phyloP scores from a whole-genome alignment of 768 basidiomycete genomes.

The Lenzites betulinus region DNA sequence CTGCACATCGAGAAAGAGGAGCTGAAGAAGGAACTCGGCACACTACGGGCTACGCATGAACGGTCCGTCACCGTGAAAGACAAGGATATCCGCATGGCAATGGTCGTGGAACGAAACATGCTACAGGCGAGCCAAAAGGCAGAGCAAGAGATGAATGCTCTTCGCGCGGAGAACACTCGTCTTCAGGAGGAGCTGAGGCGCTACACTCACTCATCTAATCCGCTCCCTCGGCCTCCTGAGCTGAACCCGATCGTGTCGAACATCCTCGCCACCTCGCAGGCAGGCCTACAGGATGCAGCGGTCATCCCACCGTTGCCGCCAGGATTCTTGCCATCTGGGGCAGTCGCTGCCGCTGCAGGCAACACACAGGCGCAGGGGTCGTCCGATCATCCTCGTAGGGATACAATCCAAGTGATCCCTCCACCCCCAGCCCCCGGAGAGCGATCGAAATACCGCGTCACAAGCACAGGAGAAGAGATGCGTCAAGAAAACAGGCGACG shows the following conservation, averaged over 20 bases:
- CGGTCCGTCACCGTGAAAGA: conserved; percentile 22
- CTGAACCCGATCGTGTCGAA: conserved; percentile 5
- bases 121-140: conserved; percentile 5
- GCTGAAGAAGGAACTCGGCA: conserved; percentile 12
- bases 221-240: conserved; percentile 23
- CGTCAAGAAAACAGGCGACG: conserved; percentile 14
- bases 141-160: background rate
- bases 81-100: conserved; percentile 19
- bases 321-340: background rate
- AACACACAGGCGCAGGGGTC: background rate
- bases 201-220: conserved; percentile 16
- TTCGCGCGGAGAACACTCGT: conserved; percentile 5
- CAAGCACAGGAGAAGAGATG: background rate
- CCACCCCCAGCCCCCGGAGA: too few species aligned
- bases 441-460: conserved; percentile 1
- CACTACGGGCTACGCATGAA: conserved; percentile 16
- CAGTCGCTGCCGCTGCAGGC: background rate
- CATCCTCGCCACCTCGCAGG: background rate
- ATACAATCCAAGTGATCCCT: background rate
- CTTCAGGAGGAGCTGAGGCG: conserved; percentile 15
- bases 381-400: background rate
- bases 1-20: conserved; percentile 29
- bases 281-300: background rate
- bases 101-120: conserved; percentile 23
- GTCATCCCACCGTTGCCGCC: background rate